These are phyloP conservation scores for Cercospora sp. DNA, from an alignment of 2,329 filamentous ascomycete species.

Conservation along the genomic window DNA sequence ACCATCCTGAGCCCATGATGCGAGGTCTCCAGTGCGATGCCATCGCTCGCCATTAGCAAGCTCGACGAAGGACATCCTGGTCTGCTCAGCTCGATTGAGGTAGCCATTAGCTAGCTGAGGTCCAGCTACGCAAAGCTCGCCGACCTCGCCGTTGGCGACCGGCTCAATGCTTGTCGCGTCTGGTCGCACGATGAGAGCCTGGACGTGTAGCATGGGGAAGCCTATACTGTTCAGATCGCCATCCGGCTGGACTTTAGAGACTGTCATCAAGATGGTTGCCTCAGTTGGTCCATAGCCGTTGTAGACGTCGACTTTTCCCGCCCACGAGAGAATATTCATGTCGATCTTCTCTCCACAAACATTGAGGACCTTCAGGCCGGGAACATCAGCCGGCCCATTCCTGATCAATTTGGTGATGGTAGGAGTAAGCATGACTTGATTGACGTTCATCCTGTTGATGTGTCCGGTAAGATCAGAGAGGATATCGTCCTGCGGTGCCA, in stretches of 20 bases:
- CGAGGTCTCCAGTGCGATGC: slow-evolving; percentile 7
- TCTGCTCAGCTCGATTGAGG: not conserved
- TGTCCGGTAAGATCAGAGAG: slow-evolving; percentile 50
- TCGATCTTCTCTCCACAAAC: slow-evolving; percentile 20
- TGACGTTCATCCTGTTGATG: slow-evolving; percentile 40
- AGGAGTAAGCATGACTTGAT: slow-evolving; percentile 50
- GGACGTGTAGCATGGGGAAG: not conserved
- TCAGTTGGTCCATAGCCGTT: slow-evolving; percentile 22
- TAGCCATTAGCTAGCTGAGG: not conserved
- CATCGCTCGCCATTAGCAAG: not conserved
- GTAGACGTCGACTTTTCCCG: slow-evolving; percentile 10
- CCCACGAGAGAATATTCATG: slow-evolving; percentile 15
- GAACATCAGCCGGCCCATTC: slow-evolving; percentile 39
- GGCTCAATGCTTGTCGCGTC: not conserved
- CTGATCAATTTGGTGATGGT: slow-evolving; percentile 44
- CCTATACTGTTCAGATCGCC: slow-evolving; percentile 2
- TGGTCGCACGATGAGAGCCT: not conserved
- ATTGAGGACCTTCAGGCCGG: slow-evolving; percentile 46
- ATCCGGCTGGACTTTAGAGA: not conserved
- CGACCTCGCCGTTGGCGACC: not conserved
- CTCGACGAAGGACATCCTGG: not conserved
- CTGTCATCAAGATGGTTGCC: slow-evolving; percentile 15
- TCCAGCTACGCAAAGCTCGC: not conserved
- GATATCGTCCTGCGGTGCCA: slow-evolving; percentile 48
- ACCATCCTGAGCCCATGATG: not conserved